phyloP scores from a whole-genome alignment of 768 basidiomycete species.

The Rhodotorula toruloides region DNA sequence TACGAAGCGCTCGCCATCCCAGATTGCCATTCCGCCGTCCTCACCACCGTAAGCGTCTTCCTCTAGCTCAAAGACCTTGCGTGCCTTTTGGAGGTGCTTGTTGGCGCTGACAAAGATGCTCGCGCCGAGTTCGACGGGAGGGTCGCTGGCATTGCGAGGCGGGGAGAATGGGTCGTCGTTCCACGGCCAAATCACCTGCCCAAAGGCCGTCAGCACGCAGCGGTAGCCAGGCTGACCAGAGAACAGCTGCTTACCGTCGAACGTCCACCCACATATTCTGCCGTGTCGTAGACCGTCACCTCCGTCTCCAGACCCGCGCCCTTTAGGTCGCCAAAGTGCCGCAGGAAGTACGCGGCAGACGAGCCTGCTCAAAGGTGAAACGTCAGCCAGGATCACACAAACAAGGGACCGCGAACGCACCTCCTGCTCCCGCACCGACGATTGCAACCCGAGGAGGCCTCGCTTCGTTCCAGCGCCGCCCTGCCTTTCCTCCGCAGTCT shows the following conservation, averaged over 20 bases:
- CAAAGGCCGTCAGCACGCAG: no score
- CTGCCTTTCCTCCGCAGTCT: neutral
- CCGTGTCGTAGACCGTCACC: slow-evolving; percentile 75
- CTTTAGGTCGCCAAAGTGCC: slow-evolving; percentile 14
- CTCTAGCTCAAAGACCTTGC: slow-evolving; percentile 70
- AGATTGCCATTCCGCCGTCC: slow-evolving; percentile 58
- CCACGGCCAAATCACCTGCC: slow-evolving; percentile 35
- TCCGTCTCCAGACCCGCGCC: slow-evolving; percentile 58
- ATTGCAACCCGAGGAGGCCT: slow-evolving; percentile 9
- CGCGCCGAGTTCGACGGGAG: slow-evolving; percentile 68
- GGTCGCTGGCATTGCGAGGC: slow-evolving; percentile 1
- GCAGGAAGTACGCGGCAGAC: slow-evolving; percentile 30
- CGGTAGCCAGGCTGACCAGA: no score
- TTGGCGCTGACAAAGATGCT: slow-evolving; percentile 77
- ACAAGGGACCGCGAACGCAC: neutral
- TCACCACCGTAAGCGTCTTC: slow-evolving; percentile 49
- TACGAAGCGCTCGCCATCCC: slow-evolving; percentile 73
- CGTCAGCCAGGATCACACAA: neutral
- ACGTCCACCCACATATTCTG: slow-evolving; percentile 26
- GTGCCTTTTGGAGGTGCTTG: slow-evolving; percentile 66
- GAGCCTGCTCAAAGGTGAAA: slow-evolving; percentile 15
- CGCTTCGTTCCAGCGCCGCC: neutral
- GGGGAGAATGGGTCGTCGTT: slow-evolving; percentile 10
- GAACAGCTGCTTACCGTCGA: no score
- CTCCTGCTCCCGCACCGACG: slow-evolving; percentile 25